Percentiles rank a stretch among this genome's conserved stretches.
These are phyloP conservation scores for Phytophthora sp. DNA, from an alignment of 352 stramenopile species.

Conservation along the genomic window DNA sequence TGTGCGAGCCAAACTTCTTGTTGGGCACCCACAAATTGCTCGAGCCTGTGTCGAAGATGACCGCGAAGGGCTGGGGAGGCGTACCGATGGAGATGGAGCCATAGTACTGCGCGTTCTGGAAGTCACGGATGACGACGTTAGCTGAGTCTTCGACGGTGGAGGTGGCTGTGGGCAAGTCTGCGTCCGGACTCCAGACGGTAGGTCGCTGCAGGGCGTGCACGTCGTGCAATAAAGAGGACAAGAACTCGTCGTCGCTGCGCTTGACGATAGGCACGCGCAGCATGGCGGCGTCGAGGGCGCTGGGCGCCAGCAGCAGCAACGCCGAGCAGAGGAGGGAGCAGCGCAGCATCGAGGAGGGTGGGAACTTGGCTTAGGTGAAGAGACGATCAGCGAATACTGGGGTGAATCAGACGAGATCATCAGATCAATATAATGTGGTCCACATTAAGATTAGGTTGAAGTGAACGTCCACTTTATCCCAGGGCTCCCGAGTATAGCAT, in stretches of 20 bases:
- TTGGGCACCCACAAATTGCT: slow-evolving; percentile 97
- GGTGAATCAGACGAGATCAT: too few species aligned
- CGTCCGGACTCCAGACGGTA: slow-evolving; percentile 53
- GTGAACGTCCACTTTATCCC: too few species aligned
- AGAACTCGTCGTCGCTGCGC: slow-evolving; percentile 65
- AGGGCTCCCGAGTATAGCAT: too few species aligned
- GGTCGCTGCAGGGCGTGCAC: slow-evolving; percentile 46
- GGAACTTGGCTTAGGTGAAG: neutral
- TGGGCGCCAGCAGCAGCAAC: slow-evolving; percentile 21
- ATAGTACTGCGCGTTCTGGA: slow-evolving; percentile 96
- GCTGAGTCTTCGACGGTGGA: slow-evolving; percentile 19
- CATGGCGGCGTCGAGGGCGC: slow-evolving; percentile 39
- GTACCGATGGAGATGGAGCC: slow-evolving; percentile 91
- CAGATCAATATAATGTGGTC: too few species aligned
- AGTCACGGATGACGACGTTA: slow-evolving; percentile 88
- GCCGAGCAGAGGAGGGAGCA: slow-evolving; percentile 33
- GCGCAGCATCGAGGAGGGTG: slow-evolving; percentile 27
- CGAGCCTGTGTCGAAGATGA: slow-evolving; percentile 98
- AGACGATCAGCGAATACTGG: too few species aligned
- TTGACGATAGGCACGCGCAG: slow-evolving; percentile 80
- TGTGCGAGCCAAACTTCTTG: slow-evolving; percentile 71
- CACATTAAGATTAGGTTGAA: too few species aligned
- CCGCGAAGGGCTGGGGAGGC: slow-evolving; percentile 91
- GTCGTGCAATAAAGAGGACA: slow-evolving; percentile 59
- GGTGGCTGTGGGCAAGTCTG: neutral